phyloP scores from a whole-genome alignment of 768 basidiomycete species.

The Megacollybia marginata region DNA sequence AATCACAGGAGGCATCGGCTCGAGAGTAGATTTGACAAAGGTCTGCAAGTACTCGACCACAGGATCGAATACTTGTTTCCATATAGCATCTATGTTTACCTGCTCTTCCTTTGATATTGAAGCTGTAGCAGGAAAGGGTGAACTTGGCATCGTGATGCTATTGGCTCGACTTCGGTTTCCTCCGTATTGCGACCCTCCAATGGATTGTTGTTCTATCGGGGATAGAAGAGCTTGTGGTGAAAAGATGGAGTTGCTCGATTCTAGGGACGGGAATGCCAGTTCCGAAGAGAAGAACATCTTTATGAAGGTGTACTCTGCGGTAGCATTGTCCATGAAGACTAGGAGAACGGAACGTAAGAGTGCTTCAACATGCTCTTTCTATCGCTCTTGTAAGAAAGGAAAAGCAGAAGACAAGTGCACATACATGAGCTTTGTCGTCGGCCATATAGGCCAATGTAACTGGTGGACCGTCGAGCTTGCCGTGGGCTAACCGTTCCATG shows the following conservation, averaged over 20 bases:
- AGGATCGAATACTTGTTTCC: slow-evolving; percentile 93
- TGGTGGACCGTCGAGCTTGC: slow-evolving; percentile 72
- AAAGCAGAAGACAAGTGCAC: slow-evolving; percentile 15
- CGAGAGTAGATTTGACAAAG: slow-evolving; percentile 62
- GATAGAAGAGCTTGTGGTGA: slow-evolving; percentile 35
- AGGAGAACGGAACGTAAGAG: slow-evolving; percentile 79
- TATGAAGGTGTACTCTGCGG: slow-evolving; percentile 86
- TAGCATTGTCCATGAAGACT: slow-evolving; percentile 92
- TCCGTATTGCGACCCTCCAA: slow-evolving; percentile 45
- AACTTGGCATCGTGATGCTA: slow-evolving; percentile 27
- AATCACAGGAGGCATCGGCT: slow-evolving; percentile 66
- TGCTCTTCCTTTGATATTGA: slow-evolving; percentile 52
- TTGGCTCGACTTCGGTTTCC: slow-evolving; percentile 23
- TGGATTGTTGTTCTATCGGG: slow-evolving; percentile 33
- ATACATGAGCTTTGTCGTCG: slow-evolving; percentile 81
- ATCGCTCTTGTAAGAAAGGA: slow-evolving; percentile 4
- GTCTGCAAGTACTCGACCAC: slow-evolving; percentile 81
- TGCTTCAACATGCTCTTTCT: slow-evolving; percentile 82
- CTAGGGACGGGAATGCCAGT: slow-evolving; percentile 23
- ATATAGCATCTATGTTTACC: slow-evolving; percentile 53
- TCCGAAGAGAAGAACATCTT: slow-evolving; percentile 69
- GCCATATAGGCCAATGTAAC: slow-evolving; percentile 83
- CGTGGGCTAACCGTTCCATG: slow-evolving; percentile 53
- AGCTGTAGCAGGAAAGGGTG: slow-evolving; percentile 21
- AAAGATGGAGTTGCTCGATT: slow-evolving; percentile 24